Conservation (phyloP, 768 basidiomycete species). For the Fibroporia radiculosa region DNA sequence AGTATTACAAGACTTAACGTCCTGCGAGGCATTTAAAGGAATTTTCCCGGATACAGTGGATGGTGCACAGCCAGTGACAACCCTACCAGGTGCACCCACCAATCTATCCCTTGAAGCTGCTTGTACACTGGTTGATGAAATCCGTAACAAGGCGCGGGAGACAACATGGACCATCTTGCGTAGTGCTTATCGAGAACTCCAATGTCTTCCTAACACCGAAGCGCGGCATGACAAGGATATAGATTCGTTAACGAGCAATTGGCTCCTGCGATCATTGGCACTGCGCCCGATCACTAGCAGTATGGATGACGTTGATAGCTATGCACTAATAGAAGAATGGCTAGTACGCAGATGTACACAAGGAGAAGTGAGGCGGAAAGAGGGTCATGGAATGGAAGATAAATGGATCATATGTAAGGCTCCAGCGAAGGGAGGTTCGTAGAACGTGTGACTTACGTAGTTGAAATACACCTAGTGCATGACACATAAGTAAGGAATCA, state of each 20-base stretch:
- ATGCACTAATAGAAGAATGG: constrained; percentile 46
- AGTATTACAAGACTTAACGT: constrained; percentile 39
- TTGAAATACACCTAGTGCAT: too few species aligned
- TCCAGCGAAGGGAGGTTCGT: neutral
- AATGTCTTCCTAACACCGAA: constrained; percentile 24
- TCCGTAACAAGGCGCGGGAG: constrained; percentile 44
- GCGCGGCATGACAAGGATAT: neutral
- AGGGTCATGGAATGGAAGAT: constrained; percentile 46
- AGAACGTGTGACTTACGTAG: too few species aligned
- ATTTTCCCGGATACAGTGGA: constrained; percentile 11
- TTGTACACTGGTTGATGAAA: constrained; percentile 32
- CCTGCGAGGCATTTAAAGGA: constrained; percentile 18
- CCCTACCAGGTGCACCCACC: neutral
- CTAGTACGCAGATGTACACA: constrained; percentile 31
- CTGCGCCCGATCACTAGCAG: constrained; percentile 5
- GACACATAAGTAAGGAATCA: too few species aligned
- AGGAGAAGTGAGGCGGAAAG: constrained; percentile 49
- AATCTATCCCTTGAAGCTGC: constrained; percentile 35
- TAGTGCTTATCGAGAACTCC: constrained; percentile 55
- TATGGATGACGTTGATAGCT: constrained; percentile 17
- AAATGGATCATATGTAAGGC: constrained; percentile 56
- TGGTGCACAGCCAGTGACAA: neutral
- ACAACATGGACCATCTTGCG: constrained; percentile 56
- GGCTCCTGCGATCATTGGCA: constrained; percentile 24
- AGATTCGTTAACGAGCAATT: constrained; percentile 26